These are phyloP conservation scores for Fusarium redolens DNA, from an alignment of 2,329 filamentous ascomycete genomes.

Conservation along the genomic window DNA sequence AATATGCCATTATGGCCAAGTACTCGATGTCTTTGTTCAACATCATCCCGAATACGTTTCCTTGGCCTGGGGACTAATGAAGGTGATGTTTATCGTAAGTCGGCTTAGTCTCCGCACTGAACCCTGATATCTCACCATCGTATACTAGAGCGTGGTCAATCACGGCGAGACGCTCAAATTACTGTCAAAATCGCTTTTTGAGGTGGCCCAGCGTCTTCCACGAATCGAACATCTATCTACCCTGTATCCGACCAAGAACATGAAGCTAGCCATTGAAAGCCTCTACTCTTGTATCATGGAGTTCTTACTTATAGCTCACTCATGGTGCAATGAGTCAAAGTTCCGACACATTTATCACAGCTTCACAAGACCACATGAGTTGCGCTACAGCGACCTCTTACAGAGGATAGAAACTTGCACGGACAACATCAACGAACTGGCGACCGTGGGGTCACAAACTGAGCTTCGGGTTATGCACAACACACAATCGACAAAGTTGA, in stretches of 20 bases:
- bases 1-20: slow-evolving; percentile 5
- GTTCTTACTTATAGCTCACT: slow-evolving; percentile 8
- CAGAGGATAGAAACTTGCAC: neutral
- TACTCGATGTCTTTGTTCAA: slow-evolving; percentile 18
- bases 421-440: neutral
- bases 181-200: neutral
- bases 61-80: slow-evolving; percentile 17
- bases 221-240: neutral
- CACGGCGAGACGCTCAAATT: neutral
- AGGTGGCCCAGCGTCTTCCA: slow-evolving; percentile 3
- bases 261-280: neutral
- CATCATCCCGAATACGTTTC: slow-evolving; percentile 24
- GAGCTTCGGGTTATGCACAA: slow-evolving; percentile 13
- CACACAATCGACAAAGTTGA: neutral
- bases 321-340: slow-evolving; percentile 16
- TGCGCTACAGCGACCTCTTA: neutral
- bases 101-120: accelerated
- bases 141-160: neutral
- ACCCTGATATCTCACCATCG: neutral
- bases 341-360: slow-evolving; percentile 13
- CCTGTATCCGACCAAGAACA: slow-evolving; percentile 2
- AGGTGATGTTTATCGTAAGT: slow-evolving; percentile 12
- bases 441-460: neutral
- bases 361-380: slow-evolving; percentile 4
- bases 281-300: slow-evolving; percentile 8